Percentiles rank a stretch among this genome's conserved stretches.
These are phyloP conservation scores for Solanum infundibuliforme DNA, from an alignment of 257 asterid genomes.

Conservation along the genomic window DNA sequence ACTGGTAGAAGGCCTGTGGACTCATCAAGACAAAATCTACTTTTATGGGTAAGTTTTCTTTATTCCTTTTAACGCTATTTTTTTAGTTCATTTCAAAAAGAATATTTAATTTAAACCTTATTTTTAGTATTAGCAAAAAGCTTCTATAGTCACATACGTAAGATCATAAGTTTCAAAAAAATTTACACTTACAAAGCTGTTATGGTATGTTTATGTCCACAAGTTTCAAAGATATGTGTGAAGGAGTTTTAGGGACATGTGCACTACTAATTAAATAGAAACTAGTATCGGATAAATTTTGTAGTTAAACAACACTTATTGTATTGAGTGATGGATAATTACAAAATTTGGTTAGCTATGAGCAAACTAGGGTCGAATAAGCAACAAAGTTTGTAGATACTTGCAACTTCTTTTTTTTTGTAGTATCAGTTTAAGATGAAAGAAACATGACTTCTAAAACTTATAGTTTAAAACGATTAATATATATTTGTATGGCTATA, in stretches of 20 bases:
- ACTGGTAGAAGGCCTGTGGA: conserved; percentile 78
- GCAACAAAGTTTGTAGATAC: background rate
- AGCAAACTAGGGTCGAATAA: background rate
- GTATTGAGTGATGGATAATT: background rate
- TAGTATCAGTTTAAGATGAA: background rate
- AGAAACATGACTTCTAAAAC: background rate
- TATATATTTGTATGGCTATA: background rate
- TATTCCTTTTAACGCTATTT: background rate
- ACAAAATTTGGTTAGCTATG: background rate
- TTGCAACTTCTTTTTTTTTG: background rate
- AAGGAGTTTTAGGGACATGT: background rate
- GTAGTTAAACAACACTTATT: background rate
- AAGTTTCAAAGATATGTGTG: background rate
- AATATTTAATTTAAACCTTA: background rate
- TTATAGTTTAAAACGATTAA: background rate
- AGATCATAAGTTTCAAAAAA: background rate
- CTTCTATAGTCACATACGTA: background rate
- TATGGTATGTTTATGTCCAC: background rate
- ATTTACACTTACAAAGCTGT: fast-evolving
- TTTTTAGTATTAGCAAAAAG: background rate
- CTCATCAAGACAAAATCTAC: conserved; percentile 40
- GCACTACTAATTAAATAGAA: background rate
- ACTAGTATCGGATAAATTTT: background rate
- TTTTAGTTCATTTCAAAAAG: background rate
- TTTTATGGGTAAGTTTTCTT: conserved; percentile 49